Base-by-base conservation (phyloP, 2,329 filamentous ascomycete species). In the Myriosclerotinia curreyana region DNA sequence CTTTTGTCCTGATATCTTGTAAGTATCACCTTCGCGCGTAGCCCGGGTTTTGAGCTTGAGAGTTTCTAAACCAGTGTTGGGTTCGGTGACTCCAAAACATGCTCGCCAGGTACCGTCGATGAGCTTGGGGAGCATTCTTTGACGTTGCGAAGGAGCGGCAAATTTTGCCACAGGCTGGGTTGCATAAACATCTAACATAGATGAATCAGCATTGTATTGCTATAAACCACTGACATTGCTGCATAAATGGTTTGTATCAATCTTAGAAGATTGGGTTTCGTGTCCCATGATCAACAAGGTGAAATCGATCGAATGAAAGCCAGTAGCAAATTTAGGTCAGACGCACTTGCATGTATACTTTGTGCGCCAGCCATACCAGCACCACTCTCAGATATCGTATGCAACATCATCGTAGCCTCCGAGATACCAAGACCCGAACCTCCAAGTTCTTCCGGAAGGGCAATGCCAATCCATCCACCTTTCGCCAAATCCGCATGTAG, bases 11-110 rank as follows among this genome's bases (percentile, higher is more conserved):
- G 84, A 84, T 14, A 96, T 81, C 1, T 77, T 79, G 73, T 93
- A 96, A 5, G 79, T 81, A 17, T 82, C 78, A 0, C 83, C 83
- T 25, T 85, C 83, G 68, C 81, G 83, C 38, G 75, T 81, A 0
- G 91, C 91, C 7, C 78, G 76, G 0, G 90, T 94, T 48, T 80
- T 81, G 4, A 96, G 78, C 50, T 86, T 84, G 14, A 93, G 78
- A 0, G 91, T 96, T 65, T 96, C 88, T 1, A 96, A 83, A 0
- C 91, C 91, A 0, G 89, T 87, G 68, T 92, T 88, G 0, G 90
- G 90, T 74, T 94, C 91, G n/a, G 90, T 94, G 1, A 95, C 90
- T 15, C 90, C 91, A 69, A 95, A 95, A 72, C 91, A 95, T 0
- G 85, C 86, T 62, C 90, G 80, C 82, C 82, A 89, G 68, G 86